Evolutionary conservation across 2,329 filamentous ascomycete species (phyloP).

Genomic region (Beauveria medogensis): DNA sequence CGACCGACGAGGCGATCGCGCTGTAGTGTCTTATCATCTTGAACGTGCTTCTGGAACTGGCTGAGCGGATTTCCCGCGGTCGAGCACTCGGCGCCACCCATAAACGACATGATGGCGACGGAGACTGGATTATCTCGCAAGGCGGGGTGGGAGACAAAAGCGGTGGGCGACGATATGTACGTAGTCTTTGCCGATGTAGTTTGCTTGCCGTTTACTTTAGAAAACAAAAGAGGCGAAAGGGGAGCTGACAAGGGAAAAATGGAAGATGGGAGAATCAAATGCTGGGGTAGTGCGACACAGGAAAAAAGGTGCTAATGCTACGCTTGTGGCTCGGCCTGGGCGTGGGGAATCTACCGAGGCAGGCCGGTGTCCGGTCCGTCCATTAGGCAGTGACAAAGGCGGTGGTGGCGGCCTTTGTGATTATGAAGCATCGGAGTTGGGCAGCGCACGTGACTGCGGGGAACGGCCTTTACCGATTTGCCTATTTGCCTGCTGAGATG

Average conservation of each 20-base stretch:
- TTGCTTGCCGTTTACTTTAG: neutral
- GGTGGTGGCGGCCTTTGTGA: neutral
- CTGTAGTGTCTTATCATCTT: conserved; percentile 92
- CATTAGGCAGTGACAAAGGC: neutral
- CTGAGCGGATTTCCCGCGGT: conserved; percentile 92
- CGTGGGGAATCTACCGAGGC: conserved; percentile 18
- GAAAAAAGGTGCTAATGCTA: conserved; percentile 4
- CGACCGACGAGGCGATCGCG: conserved; percentile 77
- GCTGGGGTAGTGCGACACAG: neutral
- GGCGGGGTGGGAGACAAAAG: conserved; percentile 11
- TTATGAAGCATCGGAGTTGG: conserved; percentile 3
- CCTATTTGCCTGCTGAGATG: conserved; percentile 8
- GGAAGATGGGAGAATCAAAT: conserved; percentile 4
- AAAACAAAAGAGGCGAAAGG: neutral
- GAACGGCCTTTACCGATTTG: conserved; percentile 12
- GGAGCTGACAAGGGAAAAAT: neutral
- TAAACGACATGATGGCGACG: conserved; percentile 70
- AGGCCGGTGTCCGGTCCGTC: conserved; percentile 10
- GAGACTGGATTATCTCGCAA: conserved; percentile 4
- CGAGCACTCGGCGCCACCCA: conserved; percentile 93
- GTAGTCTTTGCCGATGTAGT: neutral
- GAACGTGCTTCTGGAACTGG: conserved; percentile 95
- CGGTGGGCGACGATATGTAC: neutral
- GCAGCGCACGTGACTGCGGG: conserved; percentile 29
- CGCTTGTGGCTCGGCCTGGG: conserved; percentile 13